Conservation (phyloP, 345 rosid genomes). For the Syzygium jambos region DNA sequence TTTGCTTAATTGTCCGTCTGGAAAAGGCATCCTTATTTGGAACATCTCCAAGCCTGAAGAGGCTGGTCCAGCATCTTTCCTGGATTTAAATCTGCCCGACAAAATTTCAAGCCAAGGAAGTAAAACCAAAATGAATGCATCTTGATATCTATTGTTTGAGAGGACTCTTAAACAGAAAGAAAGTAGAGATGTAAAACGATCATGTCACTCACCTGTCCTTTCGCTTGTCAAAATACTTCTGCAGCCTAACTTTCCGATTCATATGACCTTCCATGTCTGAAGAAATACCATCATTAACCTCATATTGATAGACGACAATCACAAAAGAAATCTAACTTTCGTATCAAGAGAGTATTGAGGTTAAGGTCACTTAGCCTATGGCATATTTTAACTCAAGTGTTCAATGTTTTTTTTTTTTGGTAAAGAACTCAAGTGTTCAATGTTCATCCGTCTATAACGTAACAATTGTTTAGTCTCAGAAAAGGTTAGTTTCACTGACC, state of each 20-base stretch:
- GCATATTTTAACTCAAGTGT: neutral
- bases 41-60: slow-evolving; percentile 47
- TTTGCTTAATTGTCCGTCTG: slow-evolving; percentile 38
- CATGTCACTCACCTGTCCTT: slow-evolving; percentile 55
- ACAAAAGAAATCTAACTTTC: neutral
- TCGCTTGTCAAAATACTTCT: slow-evolving; percentile 66
- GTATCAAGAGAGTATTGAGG: neutral
- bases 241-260: slow-evolving; percentile 55
- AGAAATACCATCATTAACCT: neutral
- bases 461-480: neutral
- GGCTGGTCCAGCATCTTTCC: slow-evolving; percentile 41
- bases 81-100: slow-evolving; percentile 46
- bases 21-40: slow-evolving; percentile 28
- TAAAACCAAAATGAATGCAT: neutral
- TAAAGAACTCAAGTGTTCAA: neutral
- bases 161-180: neutral
- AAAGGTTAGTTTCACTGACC: neutral
- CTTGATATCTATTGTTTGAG: neutral
- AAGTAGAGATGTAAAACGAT: neutral
- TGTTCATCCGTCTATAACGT: neutral
- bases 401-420: too few species aligned
- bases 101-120: neutral
- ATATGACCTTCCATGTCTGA: slow-evolving; percentile 66
- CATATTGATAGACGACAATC: neutral
- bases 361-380: neutral